These are phyloP conservation scores for Schwanniomyces sp. DNA, from an alignment of 805 yeast species.

Conservation along the genomic window DNA sequence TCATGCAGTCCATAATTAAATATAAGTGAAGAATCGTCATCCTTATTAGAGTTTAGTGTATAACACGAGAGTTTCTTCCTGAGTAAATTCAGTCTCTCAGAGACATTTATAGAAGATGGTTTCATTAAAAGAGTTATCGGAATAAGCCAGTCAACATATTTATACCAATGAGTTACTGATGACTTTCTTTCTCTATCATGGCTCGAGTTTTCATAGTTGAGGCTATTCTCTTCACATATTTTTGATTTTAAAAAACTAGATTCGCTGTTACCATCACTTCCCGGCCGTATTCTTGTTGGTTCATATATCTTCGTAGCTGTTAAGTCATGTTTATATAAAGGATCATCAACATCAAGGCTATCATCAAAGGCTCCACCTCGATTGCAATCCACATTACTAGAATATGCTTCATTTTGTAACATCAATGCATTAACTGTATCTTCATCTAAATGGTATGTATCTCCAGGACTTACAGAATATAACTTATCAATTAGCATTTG, in stretches of 20 bases:
- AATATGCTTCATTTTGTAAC: background rate
- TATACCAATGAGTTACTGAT: background rate
- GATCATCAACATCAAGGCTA: background rate
- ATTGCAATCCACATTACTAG: background rate
- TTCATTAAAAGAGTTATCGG: background rate
- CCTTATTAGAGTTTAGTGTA: constrained; percentile 3
- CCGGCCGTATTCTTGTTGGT: constrained; percentile 5
- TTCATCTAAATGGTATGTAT: constrained; percentile 33
- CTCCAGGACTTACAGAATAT: constrained; percentile 41
- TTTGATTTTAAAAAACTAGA: constrained; percentile 21
- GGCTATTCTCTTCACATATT: constrained; percentile 26
- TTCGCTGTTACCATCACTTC: constrained; percentile 28
- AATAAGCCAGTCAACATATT: background rate
- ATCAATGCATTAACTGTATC: constrained; percentile 7
- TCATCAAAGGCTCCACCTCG: background rate
- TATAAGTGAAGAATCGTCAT: background rate
- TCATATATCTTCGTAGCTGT: background rate
- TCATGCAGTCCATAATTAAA: background rate
- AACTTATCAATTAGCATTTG: constrained; percentile 31
- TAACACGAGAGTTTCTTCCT: constrained; percentile 3
- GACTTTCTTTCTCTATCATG: background rate
- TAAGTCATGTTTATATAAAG: background rate
- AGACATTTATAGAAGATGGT: background rate
- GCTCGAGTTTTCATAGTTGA: constrained; percentile 16
- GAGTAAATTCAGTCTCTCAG: constrained; percentile 1